Percentiles rank a stretch among this genome's conserved stretches.
Conservation (phyloP, 805 yeast genomes). For the Yarrowia sp. region DNA sequence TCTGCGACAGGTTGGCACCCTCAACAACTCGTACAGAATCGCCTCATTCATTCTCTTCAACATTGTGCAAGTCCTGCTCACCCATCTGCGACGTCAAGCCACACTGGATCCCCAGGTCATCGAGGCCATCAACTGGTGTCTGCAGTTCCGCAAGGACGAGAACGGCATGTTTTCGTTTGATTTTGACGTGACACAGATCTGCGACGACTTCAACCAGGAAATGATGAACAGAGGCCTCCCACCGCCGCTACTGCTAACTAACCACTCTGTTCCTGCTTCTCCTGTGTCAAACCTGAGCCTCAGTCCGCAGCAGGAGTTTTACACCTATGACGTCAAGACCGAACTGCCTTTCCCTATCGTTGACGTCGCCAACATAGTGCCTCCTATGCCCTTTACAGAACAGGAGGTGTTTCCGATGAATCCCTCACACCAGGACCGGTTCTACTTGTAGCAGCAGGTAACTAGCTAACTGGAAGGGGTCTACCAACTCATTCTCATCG, state of each 20-base stretch:
- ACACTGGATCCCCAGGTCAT: neutral
- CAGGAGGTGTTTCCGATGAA: constrained; percentile 2
- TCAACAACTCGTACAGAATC: neutral
- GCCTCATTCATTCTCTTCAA: constrained; percentile 11
- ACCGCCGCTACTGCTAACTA: neutral
- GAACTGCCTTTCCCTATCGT: neutral
- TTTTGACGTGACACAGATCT: constrained; percentile 10
- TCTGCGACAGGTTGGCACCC: neutral
- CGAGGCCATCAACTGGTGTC: constrained; percentile 16
- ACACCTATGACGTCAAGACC: constrained; percentile 7
- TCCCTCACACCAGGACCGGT: neutral
- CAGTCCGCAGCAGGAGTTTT: constrained; percentile 12
- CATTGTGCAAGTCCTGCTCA: neutral
- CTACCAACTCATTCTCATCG: no score
- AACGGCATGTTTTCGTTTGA: constrained; percentile 5
- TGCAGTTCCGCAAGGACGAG: constrained; percentile 7
- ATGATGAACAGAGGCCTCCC: neutral
- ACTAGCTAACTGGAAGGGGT: no score
- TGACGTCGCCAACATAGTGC: constrained; percentile 5
- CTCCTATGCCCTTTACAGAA: neutral
- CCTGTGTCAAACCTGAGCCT: neutral
- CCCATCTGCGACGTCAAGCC: neutral
- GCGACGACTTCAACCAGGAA: constrained; percentile 21
- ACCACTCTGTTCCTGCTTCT: neutral
- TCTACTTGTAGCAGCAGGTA: neutral